Base-by-base conservation (phyloP, 1,284 basidiomycete genomes). In the Tylopilus sp. region DNA sequence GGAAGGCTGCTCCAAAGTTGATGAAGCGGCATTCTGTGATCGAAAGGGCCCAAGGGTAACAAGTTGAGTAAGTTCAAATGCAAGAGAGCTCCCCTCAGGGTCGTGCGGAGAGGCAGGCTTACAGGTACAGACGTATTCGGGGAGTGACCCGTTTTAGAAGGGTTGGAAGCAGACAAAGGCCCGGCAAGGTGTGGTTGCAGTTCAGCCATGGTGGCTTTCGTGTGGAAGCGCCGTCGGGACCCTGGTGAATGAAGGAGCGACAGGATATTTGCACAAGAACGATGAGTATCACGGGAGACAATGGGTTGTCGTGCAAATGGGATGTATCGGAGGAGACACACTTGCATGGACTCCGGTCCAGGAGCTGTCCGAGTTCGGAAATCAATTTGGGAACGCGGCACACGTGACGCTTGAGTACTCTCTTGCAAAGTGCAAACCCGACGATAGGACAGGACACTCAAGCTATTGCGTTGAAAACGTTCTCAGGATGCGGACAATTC, bases 11-110 rank as follows among this genome's bases (percentile, higher is more conserved):
- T 24, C 47, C 13, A 12, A 24, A n/a, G 9, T n/a, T 8, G 51
- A 51, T 32, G 44, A 3, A 9, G 26, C 8, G 38, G 49, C 32
- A 15, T 57, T 61, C 62, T 70, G 33, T 51, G 33, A 24, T 53
- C 19, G 10, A 19, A 47, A 47, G 22, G 8, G 44, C 22, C 9
- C 22, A 8, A 22, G 39, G 19, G 4, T 10, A 47, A 47, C 22
- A 47, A 8, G 44, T 47, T 12, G 6, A 22, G 44, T 47, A n/a
- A 47, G 44, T 47, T 47, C 44, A 47, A 8, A 47, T 15, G 47
- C 47, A 12, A 24, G 22, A 49, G 12, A 22, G 24, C 29, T 38
- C 19, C 6, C n/a, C 9, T 12, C 36, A 53, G 16, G n/a, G n/a
- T 10, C 10, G 5, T n/a, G 22, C 15, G 41, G 22, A 44, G 22